Evolutionary conservation across 208 protist genomes (phyloP), one percentile per base, ranked within the genome.

Genomic region (Trypanosoma brucei): DNA sequence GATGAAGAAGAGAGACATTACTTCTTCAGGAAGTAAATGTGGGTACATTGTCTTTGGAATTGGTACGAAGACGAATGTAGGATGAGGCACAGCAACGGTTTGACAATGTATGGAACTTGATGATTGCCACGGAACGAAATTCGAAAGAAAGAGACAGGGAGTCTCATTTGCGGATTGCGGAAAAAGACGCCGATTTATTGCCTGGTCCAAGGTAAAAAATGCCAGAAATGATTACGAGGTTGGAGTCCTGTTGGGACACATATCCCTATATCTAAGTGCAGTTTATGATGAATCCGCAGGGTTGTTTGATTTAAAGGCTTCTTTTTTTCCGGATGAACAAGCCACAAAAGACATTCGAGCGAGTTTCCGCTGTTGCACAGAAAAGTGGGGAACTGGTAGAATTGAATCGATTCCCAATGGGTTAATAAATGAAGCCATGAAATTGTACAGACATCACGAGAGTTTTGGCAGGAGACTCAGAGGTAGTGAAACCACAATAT

Each of bases 271-370:
- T 35, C 22, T 62, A 13, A 44, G 44, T 22, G 58, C 13, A 22
- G 58, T 53, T 34, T 53, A 35, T 38, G 45, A 53, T 30, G 58
- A 62, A 39, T 40, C 58, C 0, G 58, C 58, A 31, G 13, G 6
- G 9, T 37, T 62, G 13, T 62, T 62, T 34, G 44, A 53, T 36
- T 38, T 62, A 52, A 62, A 53, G 34, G 58, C 58, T 39, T 62
- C 58, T 9, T 51, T 46, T 11, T 11, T 46, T 46, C 42, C 42
- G 11, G 42, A 11, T 46, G 42, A 11, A 46, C 42, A 6, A 14
- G 42, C 42, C 42, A 46, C 42, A 22, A 22, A 11, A 11, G 42
- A 46, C 42, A 46, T 46, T 46, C 8, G 42, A 46, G 42, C 42
- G 42, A 11, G 42, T 46, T 46, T 46, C 42, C 42, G 42, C 42